These are phyloP conservation scores for Eragrostis tef DNA, from an alignment of 202 grass and related monocot species.

Conservation along the genomic window DNA sequence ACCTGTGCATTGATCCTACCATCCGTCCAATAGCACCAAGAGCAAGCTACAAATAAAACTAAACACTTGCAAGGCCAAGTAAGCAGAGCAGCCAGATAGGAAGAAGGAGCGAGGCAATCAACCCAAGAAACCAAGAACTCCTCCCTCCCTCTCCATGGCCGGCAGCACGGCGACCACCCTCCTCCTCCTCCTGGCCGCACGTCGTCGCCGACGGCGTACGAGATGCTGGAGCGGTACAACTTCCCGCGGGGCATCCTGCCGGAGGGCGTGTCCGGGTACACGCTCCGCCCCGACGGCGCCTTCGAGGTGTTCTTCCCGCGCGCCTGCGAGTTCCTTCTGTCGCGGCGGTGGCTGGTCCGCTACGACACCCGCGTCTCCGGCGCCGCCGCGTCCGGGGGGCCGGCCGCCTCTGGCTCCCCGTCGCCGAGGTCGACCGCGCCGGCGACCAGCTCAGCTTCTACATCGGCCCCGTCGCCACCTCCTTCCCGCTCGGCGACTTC, in stretches of 20 bases:
- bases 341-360: constrained; percentile 41
- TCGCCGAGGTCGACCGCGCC: constrained; percentile 48
- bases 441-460: constrained; percentile 55
- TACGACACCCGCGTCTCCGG: constrained; percentile 53
- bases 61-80: not conserved
- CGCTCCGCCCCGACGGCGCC: constrained; percentile 42
- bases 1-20: not conserved
- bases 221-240: constrained; percentile 65
- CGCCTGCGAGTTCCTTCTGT: constrained; percentile 55
- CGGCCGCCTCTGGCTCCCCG: constrained; percentile 51
- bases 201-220: constrained; percentile 50
- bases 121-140: constrained; percentile 2
- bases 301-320: constrained; percentile 58
- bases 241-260: constrained; percentile 78
- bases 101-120: not conserved
- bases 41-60: constrained; percentile 2
- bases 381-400: constrained; percentile 10
- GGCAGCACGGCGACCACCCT: not conserved
- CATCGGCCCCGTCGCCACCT: constrained; percentile 49
- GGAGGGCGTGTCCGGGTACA: constrained; percentile 50
- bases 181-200: not conserved
- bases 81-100: constrained; percentile 22
- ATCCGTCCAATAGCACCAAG: not conserved
- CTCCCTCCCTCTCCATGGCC: not conserved
- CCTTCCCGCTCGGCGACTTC: constrained; percentile 55